Percentiles rank a stretch among this genome's conserved stretches.
Conservation (phyloP, 805 yeast genomes). For the Scheffersomyces stipitis region DNA sequence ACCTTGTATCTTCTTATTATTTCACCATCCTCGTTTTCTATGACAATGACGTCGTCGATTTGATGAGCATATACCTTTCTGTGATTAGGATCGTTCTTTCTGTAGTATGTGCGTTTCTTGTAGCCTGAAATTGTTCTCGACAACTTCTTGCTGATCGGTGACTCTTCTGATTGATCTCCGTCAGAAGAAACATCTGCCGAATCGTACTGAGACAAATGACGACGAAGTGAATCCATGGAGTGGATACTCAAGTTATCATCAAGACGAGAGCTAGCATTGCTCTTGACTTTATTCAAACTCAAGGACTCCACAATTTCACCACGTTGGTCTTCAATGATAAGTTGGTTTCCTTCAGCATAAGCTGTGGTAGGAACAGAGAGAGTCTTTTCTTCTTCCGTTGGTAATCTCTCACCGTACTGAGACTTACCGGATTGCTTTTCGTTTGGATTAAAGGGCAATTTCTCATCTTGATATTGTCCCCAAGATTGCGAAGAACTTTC, state of each 20-base stretch:
- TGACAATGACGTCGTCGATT: conserved; percentile 71
- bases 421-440: not conserved
- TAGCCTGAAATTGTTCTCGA: conserved; percentile 9
- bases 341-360: conserved; percentile 62
- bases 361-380: conserved; percentile 32
- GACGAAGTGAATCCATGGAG: conserved; percentile 40
- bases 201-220: conserved; percentile 35
- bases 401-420: not conserved
- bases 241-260: conserved; percentile 32
- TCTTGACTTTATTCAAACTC: not conserved
- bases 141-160: conserved; percentile 12
- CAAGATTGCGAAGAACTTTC: conserved; percentile 1
- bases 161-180: conserved; percentile 8
- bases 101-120: conserved; percentile 26
- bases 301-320: conserved; percentile 74
- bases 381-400: conserved; percentile 3
- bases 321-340: conserved; percentile 77
- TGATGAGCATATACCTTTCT: conserved; percentile 68
- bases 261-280: not conserved
- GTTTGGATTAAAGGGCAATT: not conserved
- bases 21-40: conserved; percentile 93
- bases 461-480: conserved; percentile 1
- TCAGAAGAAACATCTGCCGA: conserved; percentile 20
- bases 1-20: conserved; percentile 77
- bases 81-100: conserved; percentile 29